Evolutionary conservation across 805 yeast genomes (phyloP).

Genomic region (Ogataea allantospora): DNA sequence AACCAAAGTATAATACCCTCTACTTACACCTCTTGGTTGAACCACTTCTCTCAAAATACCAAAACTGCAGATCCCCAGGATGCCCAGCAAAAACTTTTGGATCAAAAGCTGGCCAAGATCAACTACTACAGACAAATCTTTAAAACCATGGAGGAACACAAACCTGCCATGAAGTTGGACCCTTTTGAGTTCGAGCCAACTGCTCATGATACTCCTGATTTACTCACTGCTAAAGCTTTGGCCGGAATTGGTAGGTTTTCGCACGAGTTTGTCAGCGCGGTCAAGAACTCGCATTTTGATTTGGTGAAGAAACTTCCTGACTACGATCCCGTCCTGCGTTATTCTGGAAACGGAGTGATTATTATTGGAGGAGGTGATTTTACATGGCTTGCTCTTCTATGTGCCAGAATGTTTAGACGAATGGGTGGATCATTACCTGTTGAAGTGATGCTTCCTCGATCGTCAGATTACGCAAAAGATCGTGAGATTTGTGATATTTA

Average conservation of each 20-base stretch:
- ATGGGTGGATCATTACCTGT: slow-evolving; percentile 47
- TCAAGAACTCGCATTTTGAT: slow-evolving; percentile 34
- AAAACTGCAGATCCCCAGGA: slow-evolving; percentile 2
- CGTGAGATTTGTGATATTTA: slow-evolving; percentile 46
- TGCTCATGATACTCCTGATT: slow-evolving; percentile 3
- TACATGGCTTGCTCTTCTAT: slow-evolving; percentile 58
- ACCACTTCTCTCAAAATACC: slow-evolving; percentile 7
- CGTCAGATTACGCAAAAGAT: slow-evolving; percentile 39
- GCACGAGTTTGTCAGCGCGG: slow-evolving; percentile 26
- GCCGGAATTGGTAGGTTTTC: slow-evolving; percentile 18
- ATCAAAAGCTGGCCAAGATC: slow-evolving; percentile 17
- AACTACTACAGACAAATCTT: slow-evolving; percentile 24
- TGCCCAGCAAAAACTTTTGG: slow-evolving; percentile 12
- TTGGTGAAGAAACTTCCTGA: slow-evolving; percentile 38
- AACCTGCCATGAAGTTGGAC: slow-evolving; percentile 21
- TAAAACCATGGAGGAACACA: slow-evolving; percentile 20
- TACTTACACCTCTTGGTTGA: slow-evolving; percentile 26
- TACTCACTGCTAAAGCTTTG: slow-evolving; percentile 10
- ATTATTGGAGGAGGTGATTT: slow-evolving; percentile 66
- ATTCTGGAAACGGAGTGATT: slow-evolving; percentile 56
- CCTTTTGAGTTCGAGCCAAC: slow-evolving; percentile 17
- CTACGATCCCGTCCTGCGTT: slow-evolving; percentile 33
- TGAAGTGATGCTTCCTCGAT: slow-evolving; percentile 44
- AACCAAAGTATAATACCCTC: slow-evolving; percentile 22
- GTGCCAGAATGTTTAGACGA: slow-evolving; percentile 48